Evolutionary conservation across 2,329 filamentous ascomycete species (phyloP).

Genomic region (Paraconiothyrium sp.): DNA sequence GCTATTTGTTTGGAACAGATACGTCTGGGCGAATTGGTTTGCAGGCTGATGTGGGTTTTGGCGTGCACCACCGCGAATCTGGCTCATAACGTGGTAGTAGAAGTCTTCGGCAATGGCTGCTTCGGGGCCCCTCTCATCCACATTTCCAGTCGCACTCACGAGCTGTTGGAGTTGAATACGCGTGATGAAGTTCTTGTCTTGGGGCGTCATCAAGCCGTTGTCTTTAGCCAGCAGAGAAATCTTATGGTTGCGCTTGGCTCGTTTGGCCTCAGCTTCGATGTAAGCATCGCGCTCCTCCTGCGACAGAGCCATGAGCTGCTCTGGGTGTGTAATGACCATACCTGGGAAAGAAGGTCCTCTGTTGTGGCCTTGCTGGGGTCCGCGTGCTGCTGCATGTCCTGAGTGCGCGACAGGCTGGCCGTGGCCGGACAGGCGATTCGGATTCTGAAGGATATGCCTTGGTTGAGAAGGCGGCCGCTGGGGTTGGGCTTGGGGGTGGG

Average conservation of each 20-base stretch:
- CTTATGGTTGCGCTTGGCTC: slow-evolving; percentile 97
- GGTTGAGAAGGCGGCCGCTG: slow-evolving; percentile 59
- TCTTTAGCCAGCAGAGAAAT: slow-evolving; percentile 92
- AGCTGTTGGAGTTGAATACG: slow-evolving; percentile 97
- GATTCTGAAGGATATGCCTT: slow-evolving; percentile 82
- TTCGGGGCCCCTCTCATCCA: slow-evolving; percentile 81
- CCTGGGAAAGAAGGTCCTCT: slow-evolving; percentile 60
- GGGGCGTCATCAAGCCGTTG: slow-evolving; percentile 97
- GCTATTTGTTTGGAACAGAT: slow-evolving; percentile 92
- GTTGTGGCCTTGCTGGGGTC: slow-evolving; percentile 47
- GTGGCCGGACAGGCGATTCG: slow-evolving; percentile 67
- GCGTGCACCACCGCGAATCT: slow-evolving; percentile 88
- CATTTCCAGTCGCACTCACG: slow-evolving; percentile 88
- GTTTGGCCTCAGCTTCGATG: slow-evolving; percentile 89
- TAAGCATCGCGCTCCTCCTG: slow-evolving; percentile 87
- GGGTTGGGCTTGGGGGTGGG: slow-evolving; percentile 47
- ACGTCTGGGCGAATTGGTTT: slow-evolving; percentile 97
- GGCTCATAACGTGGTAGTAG: slow-evolving; percentile 97
- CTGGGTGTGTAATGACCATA: slow-evolving; percentile 71
- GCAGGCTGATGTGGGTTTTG: slow-evolving; percentile 93
- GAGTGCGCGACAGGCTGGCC: slow-evolving; percentile 50
- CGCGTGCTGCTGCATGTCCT: slow-evolving; percentile 39
- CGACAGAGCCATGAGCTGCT: slow-evolving; percentile 78
- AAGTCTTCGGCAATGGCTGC: slow-evolving; percentile 90
- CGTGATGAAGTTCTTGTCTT: slow-evolving; percentile 99